These are phyloP conservation scores for Scolecobasidium constrictum DNA, from an alignment of 2,329 filamentous ascomycete species.

Conservation along the genomic window DNA sequence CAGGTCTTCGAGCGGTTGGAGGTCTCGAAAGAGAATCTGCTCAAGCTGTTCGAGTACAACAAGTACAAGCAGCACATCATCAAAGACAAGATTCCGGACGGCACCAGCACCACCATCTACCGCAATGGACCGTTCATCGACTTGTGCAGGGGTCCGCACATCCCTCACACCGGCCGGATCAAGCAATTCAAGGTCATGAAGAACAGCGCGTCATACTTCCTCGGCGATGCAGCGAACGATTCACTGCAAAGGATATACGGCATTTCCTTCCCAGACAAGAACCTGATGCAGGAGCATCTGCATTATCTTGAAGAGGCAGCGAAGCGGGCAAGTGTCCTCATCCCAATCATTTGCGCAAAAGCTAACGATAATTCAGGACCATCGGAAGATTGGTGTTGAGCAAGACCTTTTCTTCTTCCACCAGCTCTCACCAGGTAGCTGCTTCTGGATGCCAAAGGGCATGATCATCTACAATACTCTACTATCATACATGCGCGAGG, in stretches of 20 bases:
- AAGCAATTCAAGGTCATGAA: conserved; percentile 16
- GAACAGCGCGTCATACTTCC: conserved; percentile 78
- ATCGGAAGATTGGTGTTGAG: conserved; percentile 84
- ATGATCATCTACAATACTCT: conserved; percentile 89
- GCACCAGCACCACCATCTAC: conserved; percentile 88
- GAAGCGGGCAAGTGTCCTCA: too few relatives aligned
- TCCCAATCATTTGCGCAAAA: too few relatives aligned
- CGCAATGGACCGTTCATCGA: conserved; percentile 89
- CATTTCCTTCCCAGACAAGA: conserved; percentile 95
- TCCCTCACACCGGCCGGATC: conserved; percentile 59
- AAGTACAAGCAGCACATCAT: conserved; percentile 99
- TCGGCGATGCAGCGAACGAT: conserved; percentile 88
- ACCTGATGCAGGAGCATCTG: conserved; percentile 83
- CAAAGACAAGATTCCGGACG: conserved; percentile 79
- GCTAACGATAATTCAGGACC: too few relatives aligned
- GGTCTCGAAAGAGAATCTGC: conserved; percentile 79
- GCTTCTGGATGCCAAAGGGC: conserved; percentile 87
- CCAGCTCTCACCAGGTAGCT: conserved; percentile 66
- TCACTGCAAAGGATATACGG: conserved; percentile 94
- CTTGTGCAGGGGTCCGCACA: conserved; percentile 88
- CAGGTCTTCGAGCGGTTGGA: conserved; percentile 86
- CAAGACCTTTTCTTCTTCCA: conserved; percentile 66
- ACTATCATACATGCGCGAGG: conserved; percentile 65
- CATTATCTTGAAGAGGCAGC: conserved; percentile 96
- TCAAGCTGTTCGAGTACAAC: conserved; percentile 96